A percentile compares a stretch with the other conserved stretches of the same genome.
Conservation (phyloP, 257 asterid genomes). For the Solanum piurae region DNA sequence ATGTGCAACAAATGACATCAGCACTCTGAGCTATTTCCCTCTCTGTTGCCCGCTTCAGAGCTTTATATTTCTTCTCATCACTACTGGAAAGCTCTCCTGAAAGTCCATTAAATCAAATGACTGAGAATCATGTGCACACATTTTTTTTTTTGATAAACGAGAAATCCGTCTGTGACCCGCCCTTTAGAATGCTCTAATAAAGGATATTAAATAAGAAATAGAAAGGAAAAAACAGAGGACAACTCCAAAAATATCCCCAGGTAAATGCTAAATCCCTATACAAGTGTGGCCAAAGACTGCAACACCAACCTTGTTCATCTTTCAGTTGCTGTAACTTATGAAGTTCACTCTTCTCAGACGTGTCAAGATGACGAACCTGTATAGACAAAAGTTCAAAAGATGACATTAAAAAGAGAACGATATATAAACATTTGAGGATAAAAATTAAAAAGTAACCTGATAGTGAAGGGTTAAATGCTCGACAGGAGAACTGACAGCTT, state of each 20-base stretch:
- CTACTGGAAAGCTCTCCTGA: conserved; percentile 97
- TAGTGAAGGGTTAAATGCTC: conserved; percentile 96
- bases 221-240: not conserved
- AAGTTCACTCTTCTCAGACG: conserved; percentile 97
- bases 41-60: conserved; percentile 92
- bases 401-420: not conserved
- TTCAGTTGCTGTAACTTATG: conserved; percentile 94
- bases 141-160: too few relatives aligned
- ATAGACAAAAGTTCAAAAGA: not conserved
- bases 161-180: too few relatives aligned
- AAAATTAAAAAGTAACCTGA: conserved; percentile 42
- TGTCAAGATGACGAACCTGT: conserved; percentile 98
- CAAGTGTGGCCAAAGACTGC: not conserved
- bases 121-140: not conserved
- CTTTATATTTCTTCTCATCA: conserved; percentile 92
- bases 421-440: not conserved
- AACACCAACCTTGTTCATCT: conserved; percentile 85
- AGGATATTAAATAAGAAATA: not conserved
- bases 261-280: not conserved
- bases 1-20: conserved; percentile 98
- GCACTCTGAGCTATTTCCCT: conserved; percentile 99
- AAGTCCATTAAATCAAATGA: conserved; percentile 3
- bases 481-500: conserved; percentile 98
- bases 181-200: not conserved
- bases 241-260: not conserved